Percentiles rank a stretch among this genome's conserved stretches.
These are phyloP conservation scores for Dryas drummondii DNA, from an alignment of 306 rosid species.

Conservation along the genomic window DNA sequence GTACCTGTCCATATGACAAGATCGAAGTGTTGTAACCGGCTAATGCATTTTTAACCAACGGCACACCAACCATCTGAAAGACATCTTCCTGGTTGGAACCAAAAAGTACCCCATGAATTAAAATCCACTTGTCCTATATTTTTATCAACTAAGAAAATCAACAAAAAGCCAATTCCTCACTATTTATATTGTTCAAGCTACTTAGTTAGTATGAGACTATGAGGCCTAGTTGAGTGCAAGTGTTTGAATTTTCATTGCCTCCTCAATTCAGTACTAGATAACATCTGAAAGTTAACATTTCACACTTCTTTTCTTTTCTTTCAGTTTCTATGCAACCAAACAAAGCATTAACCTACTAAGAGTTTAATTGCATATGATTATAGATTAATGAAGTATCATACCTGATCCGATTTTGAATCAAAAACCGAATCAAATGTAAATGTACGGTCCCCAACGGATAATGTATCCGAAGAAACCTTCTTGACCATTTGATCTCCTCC, in stretches of 20 bases:
- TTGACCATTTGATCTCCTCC: conserved; percentile 52
- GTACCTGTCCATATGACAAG: conserved; percentile 91
- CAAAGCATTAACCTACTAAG: background rate
- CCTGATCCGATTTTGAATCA: conserved; percentile 71
- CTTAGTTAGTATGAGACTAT: background rate
- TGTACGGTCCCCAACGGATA: conserved; percentile 56
- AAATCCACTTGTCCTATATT: conserved; percentile 9
- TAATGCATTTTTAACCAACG: conserved; percentile 74
- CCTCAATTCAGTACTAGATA: background rate
- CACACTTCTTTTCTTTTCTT: background rate
- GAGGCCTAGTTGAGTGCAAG: background rate
- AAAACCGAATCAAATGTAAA: conserved; percentile 74
- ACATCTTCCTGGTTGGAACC: conserved; percentile 67
- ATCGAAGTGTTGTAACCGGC: conserved; percentile 90
- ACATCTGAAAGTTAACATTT: background rate
- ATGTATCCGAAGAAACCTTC: conserved; percentile 60
- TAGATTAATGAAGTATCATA: background rate
- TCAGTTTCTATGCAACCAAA: background rate
- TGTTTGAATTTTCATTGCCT: background rate
- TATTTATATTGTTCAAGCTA: background rate
- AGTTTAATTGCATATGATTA: background rate
- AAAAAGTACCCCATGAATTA: conserved; percentile 25
- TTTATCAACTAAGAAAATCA: conserved; percentile 1
- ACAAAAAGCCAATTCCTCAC: background rate
- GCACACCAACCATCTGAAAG: conserved; percentile 70